A percentile compares a stretch with the other conserved stretches of the same genome.
These are phyloP conservation scores for Colletotrichum eremochloae DNA, from an alignment of 2,329 filamentous ascomycete species.

Conservation along the genomic window DNA sequence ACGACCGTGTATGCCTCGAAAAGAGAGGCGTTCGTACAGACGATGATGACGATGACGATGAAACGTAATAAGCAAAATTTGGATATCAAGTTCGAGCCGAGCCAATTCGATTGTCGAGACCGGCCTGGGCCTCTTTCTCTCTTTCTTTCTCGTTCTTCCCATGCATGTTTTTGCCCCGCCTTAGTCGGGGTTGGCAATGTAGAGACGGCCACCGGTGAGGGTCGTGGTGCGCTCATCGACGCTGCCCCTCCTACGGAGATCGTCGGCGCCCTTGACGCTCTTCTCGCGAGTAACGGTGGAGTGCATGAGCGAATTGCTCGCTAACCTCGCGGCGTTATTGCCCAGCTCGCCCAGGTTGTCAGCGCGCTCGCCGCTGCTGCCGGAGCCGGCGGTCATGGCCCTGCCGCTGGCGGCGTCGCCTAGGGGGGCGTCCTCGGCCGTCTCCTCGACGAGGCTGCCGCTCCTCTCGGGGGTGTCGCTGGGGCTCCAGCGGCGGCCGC, in stretches of 20 bases:
- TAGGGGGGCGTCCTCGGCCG: slow-evolving; percentile 44
- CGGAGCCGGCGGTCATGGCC: slow-evolving; percentile 63
- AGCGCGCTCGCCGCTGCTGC: slow-evolving; percentile 71
- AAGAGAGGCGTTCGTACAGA: slow-evolving; percentile 29
- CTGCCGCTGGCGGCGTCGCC: slow-evolving; percentile 61
- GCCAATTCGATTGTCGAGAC: background rate
- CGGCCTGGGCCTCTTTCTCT: background rate
- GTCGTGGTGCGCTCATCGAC: slow-evolving; percentile 87
- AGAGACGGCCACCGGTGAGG: slow-evolving; percentile 77
- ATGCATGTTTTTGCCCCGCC: background rate
- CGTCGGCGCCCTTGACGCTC: slow-evolving; percentile 76
- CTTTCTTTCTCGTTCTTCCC: background rate
- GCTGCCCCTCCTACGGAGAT: slow-evolving; percentile 81
- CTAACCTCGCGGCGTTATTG: slow-evolving; percentile 61
- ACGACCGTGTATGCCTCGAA: slow-evolving; percentile 29
- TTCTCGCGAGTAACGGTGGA: slow-evolving; percentile 73
- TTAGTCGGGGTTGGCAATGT: slow-evolving; percentile 87
- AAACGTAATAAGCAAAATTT: background rate
- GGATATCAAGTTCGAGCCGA: slow-evolving; percentile 11
- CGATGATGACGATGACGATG: slow-evolving; percentile 2
- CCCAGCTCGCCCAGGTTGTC: slow-evolving; percentile 71
- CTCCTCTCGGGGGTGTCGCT: slow-evolving; percentile 68
- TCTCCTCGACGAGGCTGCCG: slow-evolving; percentile 64
- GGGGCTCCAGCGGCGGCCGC: slow-evolving; percentile 64
- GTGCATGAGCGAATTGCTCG: slow-evolving; percentile 70